Evolutionary conservation across 805 yeast genomes (phyloP), one percentile per base, ranked within the genome.

Genomic region (Candida ortonii): DNA sequence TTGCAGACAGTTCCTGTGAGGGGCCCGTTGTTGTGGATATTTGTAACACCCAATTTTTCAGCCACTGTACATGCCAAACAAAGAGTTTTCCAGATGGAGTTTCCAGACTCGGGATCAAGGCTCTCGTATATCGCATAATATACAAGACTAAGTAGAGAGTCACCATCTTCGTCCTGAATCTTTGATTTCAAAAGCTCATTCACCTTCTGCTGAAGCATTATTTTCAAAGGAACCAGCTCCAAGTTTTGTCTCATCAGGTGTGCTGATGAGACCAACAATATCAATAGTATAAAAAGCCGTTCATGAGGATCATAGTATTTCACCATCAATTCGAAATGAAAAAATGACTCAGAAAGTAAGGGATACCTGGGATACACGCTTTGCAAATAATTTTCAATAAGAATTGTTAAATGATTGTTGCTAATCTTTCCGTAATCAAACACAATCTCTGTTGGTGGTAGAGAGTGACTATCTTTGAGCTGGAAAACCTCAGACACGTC

Each of bases 351-450:
- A 3, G 47, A 31, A 5, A 49, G 27, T 6, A 49, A n/a, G 2
- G 53, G 48, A 24, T 33, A 46, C 7, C 22, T 12, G 1, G 51
- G 51, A 27, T 44, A 47, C 8, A 49, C 36, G 14, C 45, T 41
- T 9, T 23, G 28, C 3, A 46, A 25, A 20, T 49, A 49, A 24
- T 49, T 46, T 13, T 41, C 39, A 14, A 47, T 44, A 11, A 49
- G 43, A 7, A 40, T 12, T 19, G 36, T 33, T 11, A 38, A 33
- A 28, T 46, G 44, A 25, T 44, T 45, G 19, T 36, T 40, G 16
- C 38, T 34, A 16, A 49, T 34, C 25, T 40, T 22, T 3, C 33
- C 7, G 28, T 26, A 45, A 29, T 47, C 49, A 15, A 43, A 43
- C 3, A 32, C 15, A 13, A 47, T 26, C 17, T 44, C 39, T 1